Conservation (phyloP, 2,329 filamentous ascomycete species). For the Aspergillus eucalypticola region DNA sequence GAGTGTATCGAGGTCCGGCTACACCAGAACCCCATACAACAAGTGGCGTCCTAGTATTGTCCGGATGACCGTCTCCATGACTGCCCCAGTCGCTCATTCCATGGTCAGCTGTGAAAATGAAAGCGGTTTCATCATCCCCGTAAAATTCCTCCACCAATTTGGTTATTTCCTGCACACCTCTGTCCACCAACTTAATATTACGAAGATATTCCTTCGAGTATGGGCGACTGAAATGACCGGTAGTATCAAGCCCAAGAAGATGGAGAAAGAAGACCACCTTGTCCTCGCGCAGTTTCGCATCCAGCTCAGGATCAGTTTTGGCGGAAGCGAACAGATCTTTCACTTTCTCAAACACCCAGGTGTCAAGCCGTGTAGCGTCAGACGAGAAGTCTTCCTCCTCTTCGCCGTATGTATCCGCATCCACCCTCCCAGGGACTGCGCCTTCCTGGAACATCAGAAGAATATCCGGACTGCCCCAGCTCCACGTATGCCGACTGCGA, state of each 20-base stretch:
- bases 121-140: conserved; percentile 78
- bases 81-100: conserved; percentile 99
- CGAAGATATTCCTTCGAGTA: conserved; percentile 94
- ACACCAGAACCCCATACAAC: conserved; percentile 93
- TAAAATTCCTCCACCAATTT: conserved; percentile 85
- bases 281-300: conserved; percentile 72
- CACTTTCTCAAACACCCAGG: conserved; percentile 95
- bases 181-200: conserved; percentile 92
- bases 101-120: conserved; percentile 95
- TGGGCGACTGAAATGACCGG: conserved; percentile 80
- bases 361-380: conserved; percentile 77
- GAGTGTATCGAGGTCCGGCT: conserved; percentile 66
- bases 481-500: conserved; percentile 94
- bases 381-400: conserved; percentile 89
- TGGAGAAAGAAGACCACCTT: conserved; percentile 95
- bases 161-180: conserved; percentile 82
- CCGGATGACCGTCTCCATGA: conserved; percentile 94
- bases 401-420: conserved; percentile 79
- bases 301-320: conserved; percentile 72
- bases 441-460: conserved; percentile 95
- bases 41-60: conserved; percentile 92
- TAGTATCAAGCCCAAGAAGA: conserved; percentile 86
- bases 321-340: conserved; percentile 83
- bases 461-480: conserved; percentile 98
- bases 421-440: conserved; percentile 81